Percentiles rank a stretch among this genome's conserved stretches.
phyloP scores from a whole-genome alignment of 148 eudicot genomes.

The Rhododendron williamsianum region DNA sequence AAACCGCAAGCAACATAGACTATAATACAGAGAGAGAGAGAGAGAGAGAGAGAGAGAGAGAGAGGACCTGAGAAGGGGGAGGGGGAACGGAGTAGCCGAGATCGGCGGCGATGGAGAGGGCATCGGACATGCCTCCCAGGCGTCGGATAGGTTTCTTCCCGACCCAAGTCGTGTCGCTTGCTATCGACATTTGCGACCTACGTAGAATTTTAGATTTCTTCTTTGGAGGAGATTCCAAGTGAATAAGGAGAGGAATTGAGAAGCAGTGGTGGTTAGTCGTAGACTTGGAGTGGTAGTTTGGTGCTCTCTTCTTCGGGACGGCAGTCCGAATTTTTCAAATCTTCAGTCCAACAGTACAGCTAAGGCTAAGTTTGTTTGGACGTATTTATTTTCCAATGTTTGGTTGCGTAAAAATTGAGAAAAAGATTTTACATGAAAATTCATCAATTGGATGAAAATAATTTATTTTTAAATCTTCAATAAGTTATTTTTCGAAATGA shows the following conservation, averaged over 20 bases:
- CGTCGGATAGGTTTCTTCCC: slow-evolving; percentile 56
- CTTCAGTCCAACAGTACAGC: no score
- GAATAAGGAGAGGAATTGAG: no score
- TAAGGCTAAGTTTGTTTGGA: no score
- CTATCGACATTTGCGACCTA: slow-evolving; percentile 40
- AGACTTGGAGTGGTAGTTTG: not conserved
- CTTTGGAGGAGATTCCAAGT: slow-evolving; percentile 8
- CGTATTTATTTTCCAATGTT: no score
- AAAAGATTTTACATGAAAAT: no score
- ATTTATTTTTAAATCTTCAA: no score
- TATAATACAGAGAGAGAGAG: not conserved
- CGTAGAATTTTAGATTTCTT: not conserved
- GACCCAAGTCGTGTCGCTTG: slow-evolving; percentile 57
- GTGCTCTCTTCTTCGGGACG: not conserved
- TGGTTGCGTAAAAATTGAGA: no score
- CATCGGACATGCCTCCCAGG: slow-evolving; percentile 70
- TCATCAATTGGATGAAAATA: no score
- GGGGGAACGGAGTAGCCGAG: slow-evolving; percentile 45
- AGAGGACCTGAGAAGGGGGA: slow-evolving; percentile 48
- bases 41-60: not conserved
- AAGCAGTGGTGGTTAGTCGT: not conserved
- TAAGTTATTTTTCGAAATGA: no score
- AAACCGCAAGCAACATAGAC: not conserved
- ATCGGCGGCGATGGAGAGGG: slow-evolving; percentile 65
- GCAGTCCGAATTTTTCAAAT: not conserved